These are phyloP conservation scores for Ceratobasidium sp. DNA, from an alignment of 1,284 basidiomycete genomes.

Conservation along the genomic window DNA sequence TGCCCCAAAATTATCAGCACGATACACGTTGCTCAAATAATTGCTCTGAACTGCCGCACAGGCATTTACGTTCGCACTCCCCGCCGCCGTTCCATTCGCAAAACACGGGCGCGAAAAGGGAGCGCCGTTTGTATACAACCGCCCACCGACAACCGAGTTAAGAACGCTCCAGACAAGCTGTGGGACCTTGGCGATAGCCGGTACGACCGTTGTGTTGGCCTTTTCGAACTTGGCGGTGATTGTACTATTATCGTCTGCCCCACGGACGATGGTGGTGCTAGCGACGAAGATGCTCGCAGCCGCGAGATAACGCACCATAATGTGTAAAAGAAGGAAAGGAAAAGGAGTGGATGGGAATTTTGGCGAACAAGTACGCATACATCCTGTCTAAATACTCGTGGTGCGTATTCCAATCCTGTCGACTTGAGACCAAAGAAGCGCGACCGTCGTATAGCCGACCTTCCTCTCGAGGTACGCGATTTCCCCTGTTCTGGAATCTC, in stretches of 20 bases:
- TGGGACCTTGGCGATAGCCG: conserved; percentile 35
- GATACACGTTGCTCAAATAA: conserved; percentile 40
- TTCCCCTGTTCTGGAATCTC: conserved; percentile 32
- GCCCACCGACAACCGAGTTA: conserved; percentile 32
- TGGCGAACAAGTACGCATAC: neutral
- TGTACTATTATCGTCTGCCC: conserved; percentile 32
- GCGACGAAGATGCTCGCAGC: conserved; percentile 35
- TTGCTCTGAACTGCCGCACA: conserved; percentile 35
- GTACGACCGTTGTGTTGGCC: conserved; percentile 25
- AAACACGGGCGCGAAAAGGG: conserved; percentile 41
- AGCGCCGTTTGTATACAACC: conserved; percentile 40
- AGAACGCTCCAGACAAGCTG: conserved; percentile 35
- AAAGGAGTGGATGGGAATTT: neutral
- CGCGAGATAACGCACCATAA: conserved; percentile 35
- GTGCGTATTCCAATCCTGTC: conserved; percentile 20
- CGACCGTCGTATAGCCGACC: neutral
- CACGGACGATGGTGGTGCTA: conserved; percentile 2
- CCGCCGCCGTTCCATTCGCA: conserved; percentile 32
- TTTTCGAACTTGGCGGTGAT: conserved; percentile 43
- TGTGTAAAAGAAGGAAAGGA: neutral
- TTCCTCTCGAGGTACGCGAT: conserved; percentile 35
- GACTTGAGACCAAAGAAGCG: conserved; percentile 21
- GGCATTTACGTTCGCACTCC: conserved; percentile 17
- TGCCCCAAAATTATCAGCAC: conserved; percentile 32
- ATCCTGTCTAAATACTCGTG: neutral